Conservation (phyloP, 2,329 filamentous ascomycete genomes). For the Paramyrothecium sp. region DNA sequence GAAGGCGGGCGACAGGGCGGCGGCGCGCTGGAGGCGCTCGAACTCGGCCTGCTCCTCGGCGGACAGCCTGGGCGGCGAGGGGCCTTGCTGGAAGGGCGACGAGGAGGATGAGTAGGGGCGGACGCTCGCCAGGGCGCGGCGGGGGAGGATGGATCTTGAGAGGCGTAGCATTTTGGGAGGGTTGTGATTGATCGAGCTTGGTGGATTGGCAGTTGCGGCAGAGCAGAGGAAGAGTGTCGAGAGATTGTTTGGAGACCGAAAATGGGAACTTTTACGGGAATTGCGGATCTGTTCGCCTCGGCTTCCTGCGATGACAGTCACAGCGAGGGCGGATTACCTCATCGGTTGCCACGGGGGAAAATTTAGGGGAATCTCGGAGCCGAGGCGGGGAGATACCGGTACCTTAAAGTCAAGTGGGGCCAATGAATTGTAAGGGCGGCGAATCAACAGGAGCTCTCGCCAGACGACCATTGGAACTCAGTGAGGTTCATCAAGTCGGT, state of each 20-base stretch:
- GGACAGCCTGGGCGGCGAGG: conserved; percentile 82
- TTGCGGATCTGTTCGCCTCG: background rate
- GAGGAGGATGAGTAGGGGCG: conserved; percentile 20
- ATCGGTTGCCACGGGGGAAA: too few species aligned
- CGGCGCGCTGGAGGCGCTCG: conserved; percentile 74
- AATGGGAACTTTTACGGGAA: background rate
- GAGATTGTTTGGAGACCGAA: background rate
- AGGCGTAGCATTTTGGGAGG: conserved; percentile 1
- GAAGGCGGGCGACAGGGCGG: conserved; percentile 44
- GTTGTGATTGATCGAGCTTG: background rate
- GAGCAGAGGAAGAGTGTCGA: background rate
- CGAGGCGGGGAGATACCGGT: too few species aligned
- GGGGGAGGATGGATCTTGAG: conserved; percentile 12
- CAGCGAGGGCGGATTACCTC: too few species aligned
- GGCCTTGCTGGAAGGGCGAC: conserved; percentile 48
- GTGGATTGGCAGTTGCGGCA: background rate
- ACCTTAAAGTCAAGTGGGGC: too few species aligned
- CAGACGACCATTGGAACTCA: too few species aligned
- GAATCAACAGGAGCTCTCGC: too few species aligned
- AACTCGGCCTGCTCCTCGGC: conserved; percentile 88
- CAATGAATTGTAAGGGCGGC: too few species aligned
- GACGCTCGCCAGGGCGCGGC: conserved; percentile 15
- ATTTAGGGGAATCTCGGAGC: too few species aligned
- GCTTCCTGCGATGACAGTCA: too few species aligned
- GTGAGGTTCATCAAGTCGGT: too few species aligned